Conservation (phyloP, 202 grass and related monocot genomes). For the Bolboschoenoplectus hybrid region DNA sequence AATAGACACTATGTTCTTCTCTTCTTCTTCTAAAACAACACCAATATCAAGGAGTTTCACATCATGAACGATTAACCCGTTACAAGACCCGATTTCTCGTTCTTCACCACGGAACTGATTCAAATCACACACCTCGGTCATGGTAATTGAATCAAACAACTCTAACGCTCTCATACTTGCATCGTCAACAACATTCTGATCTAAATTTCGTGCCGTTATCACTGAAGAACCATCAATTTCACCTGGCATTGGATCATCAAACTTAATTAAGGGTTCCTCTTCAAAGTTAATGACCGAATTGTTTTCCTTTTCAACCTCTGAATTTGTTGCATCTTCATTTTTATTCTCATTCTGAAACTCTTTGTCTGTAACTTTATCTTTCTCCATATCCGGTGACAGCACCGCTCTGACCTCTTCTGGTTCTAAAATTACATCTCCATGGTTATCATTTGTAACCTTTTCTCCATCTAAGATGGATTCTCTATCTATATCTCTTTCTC, state of each 20-base stretch:
- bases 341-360: neutral
- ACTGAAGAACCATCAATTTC: conserved; percentile 44
- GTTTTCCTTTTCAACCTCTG: conserved; percentile 27
- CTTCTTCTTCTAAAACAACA: conserved; percentile 39
- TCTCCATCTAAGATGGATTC: conserved; percentile 14
- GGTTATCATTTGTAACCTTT: neutral
- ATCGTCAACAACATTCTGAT: conserved; percentile 34
- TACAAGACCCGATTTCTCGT: conserved; percentile 35
- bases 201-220: conserved; percentile 32
- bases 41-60: neutral
- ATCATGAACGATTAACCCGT: conserved; percentile 8
- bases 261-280: conserved; percentile 54
- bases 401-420: conserved; percentile 36
- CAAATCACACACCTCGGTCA: conserved; percentile 10
- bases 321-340: neutral
- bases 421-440: conserved; percentile 46
- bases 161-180: conserved; percentile 45
- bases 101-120: conserved; percentile 28
- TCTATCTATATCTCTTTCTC: conserved; percentile 20
- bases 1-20: conserved; percentile 34
- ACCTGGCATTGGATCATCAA: conserved; percentile 52
- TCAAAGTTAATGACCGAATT: conserved; percentile 19
- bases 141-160: conserved; percentile 47
- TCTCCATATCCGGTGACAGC: neutral
- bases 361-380: conserved; percentile 22